Conservation (phyloP, 2,329 filamentous ascomycete genomes). For the Phaeosphaeriaceae sp. region DNA sequence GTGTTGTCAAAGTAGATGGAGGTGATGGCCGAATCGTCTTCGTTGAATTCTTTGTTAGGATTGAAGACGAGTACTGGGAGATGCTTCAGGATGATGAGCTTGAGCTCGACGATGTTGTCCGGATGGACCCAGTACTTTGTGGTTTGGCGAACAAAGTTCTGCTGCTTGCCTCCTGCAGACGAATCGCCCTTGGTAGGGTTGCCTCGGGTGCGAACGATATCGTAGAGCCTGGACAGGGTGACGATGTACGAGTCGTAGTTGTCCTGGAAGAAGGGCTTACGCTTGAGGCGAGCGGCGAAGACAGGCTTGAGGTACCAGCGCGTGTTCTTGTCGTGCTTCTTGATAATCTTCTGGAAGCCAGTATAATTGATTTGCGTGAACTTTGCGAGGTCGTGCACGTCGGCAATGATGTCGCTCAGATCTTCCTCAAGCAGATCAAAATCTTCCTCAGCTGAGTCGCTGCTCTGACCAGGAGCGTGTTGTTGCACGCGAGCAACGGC, state of each 20-base stretch:
- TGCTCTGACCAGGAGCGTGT: slow-evolving; percentile 29
- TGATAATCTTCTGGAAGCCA: slow-evolving; percentile 99
- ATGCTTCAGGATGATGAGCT: slow-evolving; percentile 97
- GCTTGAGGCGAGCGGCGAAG: slow-evolving; percentile 93
- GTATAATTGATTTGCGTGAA: slow-evolving; percentile 99
- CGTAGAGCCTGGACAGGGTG: slow-evolving; percentile 92
- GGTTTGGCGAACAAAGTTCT: slow-evolving; percentile 94
- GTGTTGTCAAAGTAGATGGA: slow-evolving; percentile 99
- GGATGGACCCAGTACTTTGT: slow-evolving; percentile 99
- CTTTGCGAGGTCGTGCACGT: slow-evolving; percentile 97
- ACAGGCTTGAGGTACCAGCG: slow-evolving; percentile 91
- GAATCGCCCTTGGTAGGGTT: slow-evolving; percentile 93
- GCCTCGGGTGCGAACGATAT: slow-evolving; percentile 89
- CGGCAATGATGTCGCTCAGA: slow-evolving; percentile 95
- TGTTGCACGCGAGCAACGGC: slow-evolving; percentile 69
- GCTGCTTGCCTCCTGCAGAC: slow-evolving; percentile 86
- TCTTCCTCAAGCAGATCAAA: slow-evolving; percentile 94
- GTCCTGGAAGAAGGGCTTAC: slow-evolving; percentile 98
- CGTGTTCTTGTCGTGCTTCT: slow-evolving; percentile 99
- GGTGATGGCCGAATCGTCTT: slow-evolving; percentile 89
- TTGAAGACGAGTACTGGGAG: slow-evolving; percentile 97
- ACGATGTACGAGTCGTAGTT: slow-evolving; percentile 97
- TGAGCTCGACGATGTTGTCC: slow-evolving; percentile 97
- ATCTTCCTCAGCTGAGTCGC: slow-evolving; percentile 79
- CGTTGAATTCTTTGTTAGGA: slow-evolving; percentile 92